phyloP scores from a whole-genome alignment of 2,329 filamentous ascomycete species.

The Chrysoporthe austroafricana region DNA sequence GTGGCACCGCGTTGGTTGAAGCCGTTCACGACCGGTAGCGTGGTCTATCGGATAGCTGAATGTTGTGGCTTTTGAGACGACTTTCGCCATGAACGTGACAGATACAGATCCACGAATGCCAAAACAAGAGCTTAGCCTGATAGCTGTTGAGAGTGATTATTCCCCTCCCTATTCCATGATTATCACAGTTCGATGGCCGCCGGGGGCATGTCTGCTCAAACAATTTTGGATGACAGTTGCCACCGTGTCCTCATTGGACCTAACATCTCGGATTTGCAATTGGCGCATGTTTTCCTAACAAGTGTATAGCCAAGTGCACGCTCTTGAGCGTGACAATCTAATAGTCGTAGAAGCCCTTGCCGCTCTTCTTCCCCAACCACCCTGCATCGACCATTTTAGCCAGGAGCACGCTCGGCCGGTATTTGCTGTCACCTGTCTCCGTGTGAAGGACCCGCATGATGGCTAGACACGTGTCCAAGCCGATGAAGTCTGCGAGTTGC shows the following conservation, averaged over 20 bases:
- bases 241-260: too few species aligned
- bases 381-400: constrained; percentile 97
- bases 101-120: too few species aligned
- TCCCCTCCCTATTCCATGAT: too few species aligned
- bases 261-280: too few species aligned
- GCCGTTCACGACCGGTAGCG: neutral
- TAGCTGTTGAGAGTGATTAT: too few species aligned
- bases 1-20: neutral
- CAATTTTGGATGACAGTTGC: too few species aligned
- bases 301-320: too few species aligned
- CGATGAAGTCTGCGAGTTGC: constrained; percentile 94
- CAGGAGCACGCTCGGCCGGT: constrained; percentile 84
- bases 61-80: too few species aligned
- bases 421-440: constrained; percentile 95
- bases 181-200: too few species aligned
- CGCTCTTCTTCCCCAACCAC: constrained; percentile 96
- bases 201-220: too few species aligned
- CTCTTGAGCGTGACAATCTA: constrained; percentile 37
- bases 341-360: constrained; percentile 95
- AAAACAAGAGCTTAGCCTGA: too few species aligned
- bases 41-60: neutral
- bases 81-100: too few species aligned
- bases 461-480: constrained; percentile 90
- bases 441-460: constrained; percentile 95
- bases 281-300: neutral